Evolutionary conservation across 768 basidiomycete genomes (phyloP).

Genomic region (Tulasnella sp.): DNA sequence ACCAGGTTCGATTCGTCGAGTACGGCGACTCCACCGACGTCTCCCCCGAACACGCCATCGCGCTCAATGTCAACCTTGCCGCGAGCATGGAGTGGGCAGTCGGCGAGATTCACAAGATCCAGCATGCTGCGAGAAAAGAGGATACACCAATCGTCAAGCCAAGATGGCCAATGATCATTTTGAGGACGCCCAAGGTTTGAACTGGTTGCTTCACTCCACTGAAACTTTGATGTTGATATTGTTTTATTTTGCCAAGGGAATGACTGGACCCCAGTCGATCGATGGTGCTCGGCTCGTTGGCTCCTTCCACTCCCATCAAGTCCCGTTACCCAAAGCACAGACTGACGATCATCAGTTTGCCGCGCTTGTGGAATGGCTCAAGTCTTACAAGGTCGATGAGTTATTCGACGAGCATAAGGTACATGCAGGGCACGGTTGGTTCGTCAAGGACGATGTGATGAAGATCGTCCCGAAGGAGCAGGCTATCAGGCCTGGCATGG

Average conservation of each 20-base stretch:
- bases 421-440: background rate
- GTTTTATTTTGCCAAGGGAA: constrained; percentile 32
- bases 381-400: constrained; percentile 56
- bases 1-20: constrained; percentile 75
- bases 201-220: background rate
- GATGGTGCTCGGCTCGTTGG: constrained; percentile 69
- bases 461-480: constrained; percentile 43
- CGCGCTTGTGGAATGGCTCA: constrained; percentile 60
- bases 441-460: constrained; percentile 38
- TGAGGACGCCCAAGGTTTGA: constrained; percentile 72
- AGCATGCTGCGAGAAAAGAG: constrained; percentile 64
- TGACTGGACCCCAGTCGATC: constrained; percentile 54
- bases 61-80: constrained; percentile 65
- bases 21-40: constrained; percentile 31
- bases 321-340: constrained; percentile 68
- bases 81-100: constrained; percentile 76
- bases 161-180: constrained; percentile 80
- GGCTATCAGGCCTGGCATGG: constrained; percentile 58
- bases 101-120: constrained; percentile 61
- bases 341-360: constrained; percentile 51
- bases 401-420: constrained; percentile 41
- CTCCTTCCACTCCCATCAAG: constrained; percentile 80
- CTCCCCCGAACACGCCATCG: constrained; percentile 32
- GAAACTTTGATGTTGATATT: background rate
- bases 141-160: constrained; percentile 67